Conservation (phyloP, 2,329 filamentous ascomycete species). For the Torrubiella hemipterigena region DNA sequence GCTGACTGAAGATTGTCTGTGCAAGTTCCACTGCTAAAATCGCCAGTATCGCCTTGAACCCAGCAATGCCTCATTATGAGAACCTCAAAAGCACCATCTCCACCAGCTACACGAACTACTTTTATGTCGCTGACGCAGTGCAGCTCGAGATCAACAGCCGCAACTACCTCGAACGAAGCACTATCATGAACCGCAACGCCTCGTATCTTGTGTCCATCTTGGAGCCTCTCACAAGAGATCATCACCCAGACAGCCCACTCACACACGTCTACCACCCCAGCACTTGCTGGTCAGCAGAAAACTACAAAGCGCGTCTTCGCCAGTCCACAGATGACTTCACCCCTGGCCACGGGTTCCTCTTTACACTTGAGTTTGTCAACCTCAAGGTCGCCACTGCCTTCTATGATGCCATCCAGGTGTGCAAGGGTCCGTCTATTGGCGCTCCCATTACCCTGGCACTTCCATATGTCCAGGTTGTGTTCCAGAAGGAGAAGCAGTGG, state of each 20-base stretch:
- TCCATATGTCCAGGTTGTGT: conserved; percentile 23
- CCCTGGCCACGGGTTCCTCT: conserved; percentile 32
- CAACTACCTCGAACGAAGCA: no score
- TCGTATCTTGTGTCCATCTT: no score
- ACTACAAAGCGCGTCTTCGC: no score
- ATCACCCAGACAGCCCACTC: conserved; percentile 14
- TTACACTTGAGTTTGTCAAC: conserved; percentile 30
- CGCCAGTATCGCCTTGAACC: conserved; percentile 18
- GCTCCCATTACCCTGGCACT: conserved; percentile 30
- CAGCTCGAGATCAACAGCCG: no score
- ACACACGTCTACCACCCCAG: conserved; percentile 26
- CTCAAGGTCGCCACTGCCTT: conserved; percentile 23
- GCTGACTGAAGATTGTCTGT: conserved; percentile 26
- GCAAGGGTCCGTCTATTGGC: conserved; percentile 34
- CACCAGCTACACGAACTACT: no score
- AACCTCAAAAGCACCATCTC: no score
- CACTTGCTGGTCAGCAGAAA: no score
- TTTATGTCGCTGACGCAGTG: no score
- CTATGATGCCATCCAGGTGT: conserved; percentile 29
- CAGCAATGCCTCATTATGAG: no score
- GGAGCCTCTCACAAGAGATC: no score
- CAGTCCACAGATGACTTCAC: conserved; percentile 14
- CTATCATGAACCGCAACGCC: no score
- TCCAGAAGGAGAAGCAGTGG: conserved; percentile 17
- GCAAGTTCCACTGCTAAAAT: conserved; percentile 23